Conservation (phyloP, 129 eudicot species). For the Tanacetum coccineum region DNA sequence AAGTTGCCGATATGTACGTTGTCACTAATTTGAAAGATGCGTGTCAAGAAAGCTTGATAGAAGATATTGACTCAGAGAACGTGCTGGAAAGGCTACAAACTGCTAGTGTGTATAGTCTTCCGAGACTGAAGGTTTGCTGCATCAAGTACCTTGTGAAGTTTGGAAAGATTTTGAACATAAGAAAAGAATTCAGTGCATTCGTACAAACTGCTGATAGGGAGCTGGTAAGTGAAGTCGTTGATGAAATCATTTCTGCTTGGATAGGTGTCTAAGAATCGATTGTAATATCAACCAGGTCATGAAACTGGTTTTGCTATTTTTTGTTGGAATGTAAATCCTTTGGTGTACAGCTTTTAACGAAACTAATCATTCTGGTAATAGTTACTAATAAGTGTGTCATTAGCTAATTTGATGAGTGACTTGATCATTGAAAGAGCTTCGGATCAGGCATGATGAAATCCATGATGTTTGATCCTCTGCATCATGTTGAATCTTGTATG, state of each 20-base stretch:
- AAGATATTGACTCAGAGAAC: constrained; percentile 69
- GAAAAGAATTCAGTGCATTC: constrained; percentile 57
- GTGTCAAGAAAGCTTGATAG: constrained; percentile 77
- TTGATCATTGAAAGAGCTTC: too few species aligned
- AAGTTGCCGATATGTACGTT: constrained; percentile 77
- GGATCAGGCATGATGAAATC: too few species aligned
- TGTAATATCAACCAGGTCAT: too few species aligned
- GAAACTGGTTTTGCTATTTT: too few species aligned
- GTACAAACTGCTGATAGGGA: constrained; percentile 73
- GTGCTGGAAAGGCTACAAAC: constrained; percentile 90
- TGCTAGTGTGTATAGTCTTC: constrained; percentile 80
- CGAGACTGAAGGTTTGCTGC: constrained; percentile 69
- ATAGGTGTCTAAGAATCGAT: constrained; percentile 15
- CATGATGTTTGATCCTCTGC: too few species aligned
- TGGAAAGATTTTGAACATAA: constrained; percentile 78
- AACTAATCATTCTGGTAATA: too few species aligned
- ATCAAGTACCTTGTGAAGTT: constrained; percentile 69
- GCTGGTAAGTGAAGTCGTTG: constrained; percentile 62
- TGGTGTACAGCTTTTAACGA: too few species aligned
- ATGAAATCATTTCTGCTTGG: constrained; percentile 68
- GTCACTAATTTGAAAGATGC: constrained; percentile 55
- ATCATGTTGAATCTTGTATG: too few species aligned
- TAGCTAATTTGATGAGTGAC: too few species aligned
- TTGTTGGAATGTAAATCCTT: too few species aligned
- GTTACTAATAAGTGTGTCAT: too few species aligned